Conservation (phyloP, 441 rosid genomes). For the Gossypium davidsonii region DNA sequence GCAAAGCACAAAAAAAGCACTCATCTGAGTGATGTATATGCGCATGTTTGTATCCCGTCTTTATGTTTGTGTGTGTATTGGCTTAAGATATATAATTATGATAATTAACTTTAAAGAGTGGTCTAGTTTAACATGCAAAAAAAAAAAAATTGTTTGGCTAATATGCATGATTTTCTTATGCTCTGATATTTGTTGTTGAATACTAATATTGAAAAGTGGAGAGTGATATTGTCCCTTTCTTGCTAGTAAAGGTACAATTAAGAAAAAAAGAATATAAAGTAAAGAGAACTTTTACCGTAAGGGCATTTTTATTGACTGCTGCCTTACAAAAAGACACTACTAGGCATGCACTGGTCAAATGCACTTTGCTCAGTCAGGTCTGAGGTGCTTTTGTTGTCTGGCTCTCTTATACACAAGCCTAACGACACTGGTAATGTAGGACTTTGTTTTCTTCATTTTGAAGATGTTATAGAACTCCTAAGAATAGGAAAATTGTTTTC, state of each 20-base stretch:
- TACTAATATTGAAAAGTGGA: neutral
- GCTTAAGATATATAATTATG: neutral
- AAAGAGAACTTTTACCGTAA: neutral
- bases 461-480: neutral
- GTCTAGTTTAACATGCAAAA: neutral
- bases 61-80: neutral
- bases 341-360: neutral
- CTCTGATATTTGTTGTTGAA: neutral
- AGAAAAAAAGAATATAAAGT: neutral
- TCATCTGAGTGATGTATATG: neutral
- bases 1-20: neutral
- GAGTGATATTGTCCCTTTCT: neutral
- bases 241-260: neutral
- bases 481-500: neutral
- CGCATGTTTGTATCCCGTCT: neutral
- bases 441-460: neutral
- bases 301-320: neutral
- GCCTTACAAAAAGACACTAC: neutral
- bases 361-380: neutral
- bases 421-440: neutral
- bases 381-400: neutral
- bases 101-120: neutral
- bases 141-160: neutral
- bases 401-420: neutral
- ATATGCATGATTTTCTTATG: neutral